Evolutionary conservation across 208 protist genomes (phyloP), one percentile per base, ranked within the genome.

Genomic region (Leishmania arabica): DNA sequence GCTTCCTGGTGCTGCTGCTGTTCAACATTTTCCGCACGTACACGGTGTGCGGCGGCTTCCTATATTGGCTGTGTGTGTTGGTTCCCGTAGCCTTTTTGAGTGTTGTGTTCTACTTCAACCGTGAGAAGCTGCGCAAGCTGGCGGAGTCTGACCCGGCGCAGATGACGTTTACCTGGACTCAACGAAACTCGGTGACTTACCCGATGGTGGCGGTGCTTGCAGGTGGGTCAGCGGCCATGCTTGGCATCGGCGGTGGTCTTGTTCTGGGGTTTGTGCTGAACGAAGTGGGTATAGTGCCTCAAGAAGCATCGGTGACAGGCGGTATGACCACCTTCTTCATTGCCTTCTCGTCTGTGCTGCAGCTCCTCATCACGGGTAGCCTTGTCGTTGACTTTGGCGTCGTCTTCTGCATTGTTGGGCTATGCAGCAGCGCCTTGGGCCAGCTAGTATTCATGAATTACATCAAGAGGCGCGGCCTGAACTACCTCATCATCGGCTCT

Each of bases 191-290:
- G 21, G 75, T 96, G 2, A 82, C 66, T 34, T 96, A 90, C 78
- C 94, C 92, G 31, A 74, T 95, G 56, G 84, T 94, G 34, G 89
- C 94, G 0, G 84, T 97, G 13, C 49, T 95, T 27, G 94, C 94
- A 1, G 94, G 94, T 60, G 91, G 84, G 15, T 91, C 91, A 40
- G 92, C 92, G 3, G 84, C 91, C 8, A 92, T 97, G 88, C 86
- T 97, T 56, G 94, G 94, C 64, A 95, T 97, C 77, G 94, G 94
- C 47, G 94, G 94, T 40, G 94, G 94, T 17, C 85, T 97, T 31
- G 91, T 97, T 21, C 78, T 97, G 1, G 89, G 94, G 49, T 96
- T 97, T 75, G 87, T 97, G 37, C 79, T 97, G 53, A 94, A 95
- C 84, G 92, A 97, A 75, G 89, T 93, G 21, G 88, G 85, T 27